Evolutionary conservation across 129 eudicot genomes (phyloP), one percentile per base, ranked within the genome.

Genomic region (Deinandra increscens): DNA sequence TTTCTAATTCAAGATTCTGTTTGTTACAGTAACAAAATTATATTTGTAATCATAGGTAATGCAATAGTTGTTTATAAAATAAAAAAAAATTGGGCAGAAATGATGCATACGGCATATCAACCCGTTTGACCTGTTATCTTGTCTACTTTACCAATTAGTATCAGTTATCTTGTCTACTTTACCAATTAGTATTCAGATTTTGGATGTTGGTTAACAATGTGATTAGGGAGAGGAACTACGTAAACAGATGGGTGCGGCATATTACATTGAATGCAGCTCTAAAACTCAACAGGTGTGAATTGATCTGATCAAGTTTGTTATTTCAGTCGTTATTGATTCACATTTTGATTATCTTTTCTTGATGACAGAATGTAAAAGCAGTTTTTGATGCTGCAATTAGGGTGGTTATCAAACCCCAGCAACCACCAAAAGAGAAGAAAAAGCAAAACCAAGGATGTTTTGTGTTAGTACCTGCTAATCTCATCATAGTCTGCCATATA

Each of bases 381-480:
- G 98, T 92, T 9, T 92, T 92, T 42, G 98, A 92, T 84, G 98
- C 98, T 44, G 95, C 98, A 33, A 92, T 92, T 74, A 83, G 70
- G 70, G 95, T 88, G 19, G 98, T 92, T 11, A 92, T 92, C 83
- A 92, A 92, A 83, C 98, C 98, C 69, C 91, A 95, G 66, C 96
- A 79, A 63, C 84, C 85, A 73, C 96, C 69, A 15, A 86, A 79
- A 73, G 96, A 92, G 81, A 92, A 92, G 94, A 87, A 84, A 81
- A 88, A 88, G 80, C 86, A 77, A 60, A 90, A 79, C 15, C 86
- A 55, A 62, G 98, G 98, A 83, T 89, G 98, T 68, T 60, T 84
- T 36, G 73, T 64, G 97, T 91, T 3, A 82, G 97, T 88, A 41
- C 33, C 23, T 64, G 8, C 48, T 56, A 37, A 7, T 51, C 66